A percentile compares a stretch with the other conserved stretches of the same genome.
These are phyloP conservation scores for Microglena sp. DNA, from an alignment of 139 green algal species.

Conservation along the genomic window DNA sequence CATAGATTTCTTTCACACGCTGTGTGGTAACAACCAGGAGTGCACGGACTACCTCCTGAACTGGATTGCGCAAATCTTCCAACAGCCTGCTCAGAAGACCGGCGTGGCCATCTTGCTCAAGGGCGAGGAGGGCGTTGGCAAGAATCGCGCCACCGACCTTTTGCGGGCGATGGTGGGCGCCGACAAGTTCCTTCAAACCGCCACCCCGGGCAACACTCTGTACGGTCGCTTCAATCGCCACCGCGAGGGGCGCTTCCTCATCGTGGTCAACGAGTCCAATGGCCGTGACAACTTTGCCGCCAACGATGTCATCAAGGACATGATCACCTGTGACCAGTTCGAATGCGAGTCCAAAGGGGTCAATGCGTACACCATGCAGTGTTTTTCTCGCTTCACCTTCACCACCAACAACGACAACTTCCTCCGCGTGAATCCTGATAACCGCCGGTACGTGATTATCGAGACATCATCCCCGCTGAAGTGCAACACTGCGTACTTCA, in stretches of 20 bases:
- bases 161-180: not conserved
- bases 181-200: not conserved
- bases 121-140: not conserved
- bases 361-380: not conserved
- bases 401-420: conserved; percentile 4
- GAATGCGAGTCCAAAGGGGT: not conserved
- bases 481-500: conserved; percentile 8
- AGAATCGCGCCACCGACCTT: not conserved
- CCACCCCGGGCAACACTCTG: not conserved
- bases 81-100: not conserved
- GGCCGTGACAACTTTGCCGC: not conserved
- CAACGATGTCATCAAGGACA: not conserved
- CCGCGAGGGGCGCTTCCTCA: not conserved
- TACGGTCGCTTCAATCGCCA: not conserved
- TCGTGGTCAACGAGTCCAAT: conserved; percentile 1
- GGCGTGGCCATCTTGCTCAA: not conserved
- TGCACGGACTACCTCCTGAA: not conserved
- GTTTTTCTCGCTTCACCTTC: conserved; percentile 2
- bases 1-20: not conserved
- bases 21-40: not conserved
- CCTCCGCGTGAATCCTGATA: conserved; percentile 3
- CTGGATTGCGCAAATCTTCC: not conserved
- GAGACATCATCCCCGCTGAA: conserved; percentile 3
- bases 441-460: not conserved
- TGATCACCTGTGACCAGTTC: not conserved